phyloP scores from a whole-genome alignment of 305 asterid genomes.

The Solanum aculeatissimum region DNA sequence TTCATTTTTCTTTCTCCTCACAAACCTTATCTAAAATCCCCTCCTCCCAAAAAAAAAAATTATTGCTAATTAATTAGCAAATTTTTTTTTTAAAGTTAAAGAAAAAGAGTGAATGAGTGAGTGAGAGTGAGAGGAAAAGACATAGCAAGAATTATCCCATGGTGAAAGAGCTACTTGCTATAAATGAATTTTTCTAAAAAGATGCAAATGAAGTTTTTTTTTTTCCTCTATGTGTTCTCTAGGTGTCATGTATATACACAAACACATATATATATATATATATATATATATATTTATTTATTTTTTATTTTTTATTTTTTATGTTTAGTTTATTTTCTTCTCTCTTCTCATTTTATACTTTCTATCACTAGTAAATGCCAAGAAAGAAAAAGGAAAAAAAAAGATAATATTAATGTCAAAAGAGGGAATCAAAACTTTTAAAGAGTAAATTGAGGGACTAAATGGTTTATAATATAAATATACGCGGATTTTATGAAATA shows the following conservation, averaged over 20 bases:
- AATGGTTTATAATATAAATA: background rate
- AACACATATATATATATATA: slow-evolving; percentile 1
- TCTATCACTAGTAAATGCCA: background rate
- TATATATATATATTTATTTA: background rate
- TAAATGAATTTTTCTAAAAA: slow-evolving; percentile 34
- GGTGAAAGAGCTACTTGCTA: slow-evolving; percentile 12
- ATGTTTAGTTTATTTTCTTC: background rate
- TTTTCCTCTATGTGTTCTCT: slow-evolving; percentile 13
- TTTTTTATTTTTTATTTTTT: background rate
- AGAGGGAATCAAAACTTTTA: background rate
- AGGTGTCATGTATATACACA: slow-evolving; percentile 29
- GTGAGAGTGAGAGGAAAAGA: background rate
- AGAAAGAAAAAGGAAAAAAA: background rate
- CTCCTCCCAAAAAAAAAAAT: background rate
- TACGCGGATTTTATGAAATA: background rate
- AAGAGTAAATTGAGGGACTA: background rate
- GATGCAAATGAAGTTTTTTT: slow-evolving; percentile 26
- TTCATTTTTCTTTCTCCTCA: background rate
- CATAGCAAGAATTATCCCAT: background rate
- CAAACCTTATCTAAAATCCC: background rate
- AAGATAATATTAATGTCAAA: background rate
- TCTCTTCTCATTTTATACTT: background rate
- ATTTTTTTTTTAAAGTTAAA: background rate
- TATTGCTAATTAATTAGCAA: background rate
- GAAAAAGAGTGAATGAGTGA: background rate